Base-by-base conservation (phyloP, 2,329 filamentous ascomycete genomes). In the Tolypocladium sp. region DNA sequence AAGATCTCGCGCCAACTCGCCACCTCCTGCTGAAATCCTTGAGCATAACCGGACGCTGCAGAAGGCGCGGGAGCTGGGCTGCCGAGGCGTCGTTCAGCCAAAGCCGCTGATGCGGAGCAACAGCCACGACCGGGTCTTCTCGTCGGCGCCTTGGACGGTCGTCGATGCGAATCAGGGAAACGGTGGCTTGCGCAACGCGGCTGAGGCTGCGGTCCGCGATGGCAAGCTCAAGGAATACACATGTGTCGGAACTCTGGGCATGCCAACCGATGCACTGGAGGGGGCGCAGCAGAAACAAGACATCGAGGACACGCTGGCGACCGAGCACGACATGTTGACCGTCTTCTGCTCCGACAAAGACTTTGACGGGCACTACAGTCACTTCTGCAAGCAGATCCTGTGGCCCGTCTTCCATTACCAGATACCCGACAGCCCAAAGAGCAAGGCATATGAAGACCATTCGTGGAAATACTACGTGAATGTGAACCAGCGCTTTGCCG, bases 341-440 rank as follows among this genome's bases (percentile, higher is more conserved):
- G 92, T 97, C 38, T 96, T 89, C 71, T 89, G 90, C 72, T 89
- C 86, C 61, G 93, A 97, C 75, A 91, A 89, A 70, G 92, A 97
- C 73, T 92, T 97, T 69, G 89, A 97, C 68, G 92, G 92, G 1
- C 92, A 96, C 74, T 97, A 97, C 70, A 85, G 88, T 13, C 92
- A 97, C 74, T 97, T 94, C 71, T 97, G 92, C 86, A 97, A 97
- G 77, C 91, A 93, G 69, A 96, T 97, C 58, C 80, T 97, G 8
- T 97, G 93, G 93, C 93, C 93, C 1, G 92, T 97, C 61, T 96
- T 97, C 73, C 92, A 97, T 75, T 97, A 97, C 73, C 92, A 97
- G 74, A 96, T 97, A 60, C 93, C 93, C 0, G 94, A 97, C 71
- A 94, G 96, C 70, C 93, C 93, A 30, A 96, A 96, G 80, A 97